phyloP scores from a whole-genome alignment of 108 stramenopile species.

The Mediolabrus comicus region DNA sequence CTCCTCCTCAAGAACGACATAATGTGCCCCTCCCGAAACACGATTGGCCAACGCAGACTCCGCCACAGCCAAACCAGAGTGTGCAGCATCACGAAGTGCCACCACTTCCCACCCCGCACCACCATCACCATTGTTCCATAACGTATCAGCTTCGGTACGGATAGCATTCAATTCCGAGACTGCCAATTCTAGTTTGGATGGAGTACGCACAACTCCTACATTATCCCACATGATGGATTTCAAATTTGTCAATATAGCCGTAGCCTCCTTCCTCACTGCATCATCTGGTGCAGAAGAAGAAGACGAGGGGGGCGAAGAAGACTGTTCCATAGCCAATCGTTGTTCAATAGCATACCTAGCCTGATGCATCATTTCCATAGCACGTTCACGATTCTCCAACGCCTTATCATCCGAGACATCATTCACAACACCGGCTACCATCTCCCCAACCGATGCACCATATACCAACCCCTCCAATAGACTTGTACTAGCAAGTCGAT shows the following conservation, averaged over 20 bases:
- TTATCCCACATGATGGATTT: slow-evolving; percentile 90
- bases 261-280: slow-evolving; percentile 33
- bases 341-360: slow-evolving; percentile 22
- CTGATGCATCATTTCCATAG: not conserved
- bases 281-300: not conserved
- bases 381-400: slow-evolving; percentile 1
- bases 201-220: slow-evolving; percentile 88
- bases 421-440: slow-evolving; percentile 55
- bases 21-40: slow-evolving; percentile 77
- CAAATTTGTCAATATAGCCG: slow-evolving; percentile 53
- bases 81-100: slow-evolving; percentile 79
- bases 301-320: not conserved
- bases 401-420: slow-evolving; percentile 6
- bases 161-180: slow-evolving; percentile 61
- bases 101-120: slow-evolving; percentile 56
- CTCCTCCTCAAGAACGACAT: slow-evolving; percentile 47
- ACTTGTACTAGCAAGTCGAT: slow-evolving; percentile 92
- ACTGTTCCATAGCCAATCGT: slow-evolving; percentile 21
- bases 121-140: slow-evolving; percentile 37
- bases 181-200: slow-evolving; percentile 64
- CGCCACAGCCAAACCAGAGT: slow-evolving; percentile 73
- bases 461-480: slow-evolving; percentile 93
- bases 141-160: slow-evolving; percentile 50
- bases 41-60: slow-evolving; percentile 63
- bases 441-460: slow-evolving; percentile 87